Evolutionary conservation across 352 stramenopile species (phyloP).

Genomic region (Globisporangium recalcitrans): DNA sequence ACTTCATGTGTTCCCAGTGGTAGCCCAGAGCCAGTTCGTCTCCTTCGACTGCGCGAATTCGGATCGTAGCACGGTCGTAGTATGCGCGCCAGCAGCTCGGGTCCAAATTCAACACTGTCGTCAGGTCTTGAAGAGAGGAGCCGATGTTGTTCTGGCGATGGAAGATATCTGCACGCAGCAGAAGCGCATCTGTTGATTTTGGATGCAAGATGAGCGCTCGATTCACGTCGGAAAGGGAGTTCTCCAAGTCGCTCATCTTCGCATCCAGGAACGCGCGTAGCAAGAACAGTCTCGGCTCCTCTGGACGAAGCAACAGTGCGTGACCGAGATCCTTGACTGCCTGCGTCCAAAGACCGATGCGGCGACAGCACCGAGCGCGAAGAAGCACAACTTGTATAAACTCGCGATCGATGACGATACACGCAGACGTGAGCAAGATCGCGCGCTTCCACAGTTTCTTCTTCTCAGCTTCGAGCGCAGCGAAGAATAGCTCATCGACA

Average conservation of each 20-base stretch:
- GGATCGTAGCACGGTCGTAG: slow-evolving; percentile 69
- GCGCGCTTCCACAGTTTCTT: slow-evolving; percentile 64
- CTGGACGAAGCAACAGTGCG: slow-evolving; percentile 36
- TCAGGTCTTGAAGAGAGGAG: slow-evolving; percentile 59
- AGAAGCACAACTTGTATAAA: slow-evolving; percentile 53
- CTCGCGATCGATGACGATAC: slow-evolving; percentile 60
- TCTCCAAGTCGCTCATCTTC: slow-evolving; percentile 49
- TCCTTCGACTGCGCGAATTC: slow-evolving; percentile 58
- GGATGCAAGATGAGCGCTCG: slow-evolving; percentile 53
- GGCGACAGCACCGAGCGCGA: slow-evolving; percentile 59
- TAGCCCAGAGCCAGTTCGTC: slow-evolving; percentile 55
- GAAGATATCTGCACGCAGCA: slow-evolving; percentile 65
- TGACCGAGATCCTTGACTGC: slow-evolving; percentile 63
- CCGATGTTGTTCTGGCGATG: slow-evolving; percentile 38
- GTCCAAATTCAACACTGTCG: slow-evolving; percentile 48
- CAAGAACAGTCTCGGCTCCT: slow-evolving; percentile 54
- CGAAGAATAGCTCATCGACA: slow-evolving; percentile 56
- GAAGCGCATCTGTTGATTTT: slow-evolving; percentile 56
- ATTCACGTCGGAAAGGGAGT: slow-evolving; percentile 53
- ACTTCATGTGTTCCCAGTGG: slow-evolving; percentile 65
- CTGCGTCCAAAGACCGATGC: slow-evolving; percentile 67
- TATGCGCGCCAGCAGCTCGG: slow-evolving; percentile 74
- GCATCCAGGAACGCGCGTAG: slow-evolving; percentile 51
- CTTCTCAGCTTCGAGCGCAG: slow-evolving; percentile 44
- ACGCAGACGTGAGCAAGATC: slow-evolving; percentile 66